A percentile compares a stretch with the other conserved stretches of the same genome.
These are phyloP conservation scores for Ceratobasidium sp. DNA, from an alignment of 1,284 basidiomycete genomes.

Conservation along the genomic window DNA sequence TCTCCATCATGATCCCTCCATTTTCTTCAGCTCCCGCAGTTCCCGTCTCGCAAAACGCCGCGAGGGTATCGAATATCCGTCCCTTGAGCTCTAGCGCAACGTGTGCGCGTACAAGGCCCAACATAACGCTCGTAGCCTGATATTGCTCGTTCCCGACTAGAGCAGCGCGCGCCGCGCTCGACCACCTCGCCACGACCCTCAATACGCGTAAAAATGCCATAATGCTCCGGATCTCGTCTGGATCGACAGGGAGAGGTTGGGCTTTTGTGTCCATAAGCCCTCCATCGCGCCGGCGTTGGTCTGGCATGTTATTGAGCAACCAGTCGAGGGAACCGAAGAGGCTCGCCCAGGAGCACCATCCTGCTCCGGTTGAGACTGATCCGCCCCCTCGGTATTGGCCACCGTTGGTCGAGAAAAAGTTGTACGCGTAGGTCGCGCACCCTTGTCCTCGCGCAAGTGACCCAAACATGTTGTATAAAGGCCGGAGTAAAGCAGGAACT, in stretches of 20 bases:
- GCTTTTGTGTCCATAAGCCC: not conserved
- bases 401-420: conserved; percentile 69
- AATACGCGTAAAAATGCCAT: not conserved
- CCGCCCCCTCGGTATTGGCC: conserved; percentile 69
- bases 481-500: conserved; percentile 78
- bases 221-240: not conserved
- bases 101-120: conserved; percentile 82
- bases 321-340: conserved; percentile 68
- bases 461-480: conserved; percentile 88
- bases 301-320: conserved; percentile 49
- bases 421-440: conserved; percentile 86
- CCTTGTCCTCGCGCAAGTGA: conserved; percentile 87
- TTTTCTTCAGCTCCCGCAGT: conserved; percentile 64
- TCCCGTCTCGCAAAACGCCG: conserved; percentile 85
- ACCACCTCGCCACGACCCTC: conserved; percentile 60
- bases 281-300: conserved; percentile 19
- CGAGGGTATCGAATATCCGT: conserved; percentile 83
- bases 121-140: conserved; percentile 81
- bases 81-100: conserved; percentile 94
- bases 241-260: conserved; percentile 1
- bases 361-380: conserved; percentile 54
- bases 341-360: conserved; percentile 60
- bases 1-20: conserved; percentile 67
- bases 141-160: conserved; percentile 84
- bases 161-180: conserved; percentile 81